Conservation (phyloP, 1,139 yeast species). For the Pneumocystis oryctolagi region DNA sequence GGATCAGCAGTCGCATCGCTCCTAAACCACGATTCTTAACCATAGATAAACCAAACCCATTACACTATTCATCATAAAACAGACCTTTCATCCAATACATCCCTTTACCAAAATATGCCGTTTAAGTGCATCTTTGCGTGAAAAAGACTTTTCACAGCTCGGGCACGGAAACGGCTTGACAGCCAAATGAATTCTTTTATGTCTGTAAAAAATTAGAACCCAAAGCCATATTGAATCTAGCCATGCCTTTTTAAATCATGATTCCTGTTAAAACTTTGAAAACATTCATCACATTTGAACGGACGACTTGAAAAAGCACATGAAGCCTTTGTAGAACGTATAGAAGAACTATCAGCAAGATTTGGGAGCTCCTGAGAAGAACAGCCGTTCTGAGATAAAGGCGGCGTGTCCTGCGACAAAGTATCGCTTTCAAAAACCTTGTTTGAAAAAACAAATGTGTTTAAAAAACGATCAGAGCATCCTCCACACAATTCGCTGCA, state of each 20-base stretch:
- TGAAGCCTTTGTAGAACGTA: background rate
- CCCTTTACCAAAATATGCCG: conserved; percentile 16
- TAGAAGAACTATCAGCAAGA: background rate
- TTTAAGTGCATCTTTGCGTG: conserved; percentile 17
- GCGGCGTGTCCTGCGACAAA: background rate
- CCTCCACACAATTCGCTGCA: background rate
- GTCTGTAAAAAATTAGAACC: background rate
- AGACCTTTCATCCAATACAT: conserved; percentile 9
- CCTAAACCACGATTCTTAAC: no score
- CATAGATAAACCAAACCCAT: background rate
- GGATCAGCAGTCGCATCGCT: no score
- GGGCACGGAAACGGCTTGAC: conserved; percentile 17
- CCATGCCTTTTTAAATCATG: conserved; percentile 15
- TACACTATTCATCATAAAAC: background rate
- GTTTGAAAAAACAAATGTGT: background rate
- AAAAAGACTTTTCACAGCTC: conserved; percentile 17
- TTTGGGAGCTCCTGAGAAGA: background rate
- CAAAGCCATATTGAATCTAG: background rate
- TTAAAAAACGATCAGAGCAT: background rate
- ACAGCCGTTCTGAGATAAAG: background rate
- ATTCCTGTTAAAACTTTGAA: conserved; percentile 16
- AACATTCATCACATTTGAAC: conserved; percentile 16
- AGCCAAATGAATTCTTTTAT: conserved; percentile 17
- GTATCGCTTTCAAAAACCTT: background rate
- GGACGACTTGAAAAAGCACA: conserved; percentile 12